Percentiles rank a stretch among this genome's conserved stretches.
These are phyloP conservation scores for Tulasnella sp. DNA, from an alignment of 768 basidiomycete genomes.

Conservation along the genomic window DNA sequence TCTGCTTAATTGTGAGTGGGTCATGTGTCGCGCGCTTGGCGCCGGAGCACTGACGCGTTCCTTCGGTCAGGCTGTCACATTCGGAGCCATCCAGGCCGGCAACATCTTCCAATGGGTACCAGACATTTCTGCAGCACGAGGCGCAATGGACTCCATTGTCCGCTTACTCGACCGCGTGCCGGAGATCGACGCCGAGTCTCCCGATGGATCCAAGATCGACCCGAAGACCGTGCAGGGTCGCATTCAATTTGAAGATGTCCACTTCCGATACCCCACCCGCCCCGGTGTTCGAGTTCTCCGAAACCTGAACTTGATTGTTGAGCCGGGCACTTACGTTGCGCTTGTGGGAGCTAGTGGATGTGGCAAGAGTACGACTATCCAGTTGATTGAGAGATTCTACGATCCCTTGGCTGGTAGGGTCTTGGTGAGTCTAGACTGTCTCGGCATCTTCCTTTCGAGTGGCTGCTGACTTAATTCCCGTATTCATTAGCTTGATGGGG, in stretches of 20 bases:
- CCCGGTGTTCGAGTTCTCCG: slow-evolving; percentile 36
- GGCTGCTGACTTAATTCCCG: background rate
- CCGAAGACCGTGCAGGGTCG: slow-evolving; percentile 38
- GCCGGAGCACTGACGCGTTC: background rate
- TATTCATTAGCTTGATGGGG: slow-evolving; percentile 57
- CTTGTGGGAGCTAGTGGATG: slow-evolving; percentile 32
- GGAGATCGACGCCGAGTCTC: slow-evolving; percentile 39
- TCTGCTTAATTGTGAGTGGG: slow-evolving; percentile 65
- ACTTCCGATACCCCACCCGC: slow-evolving; percentile 41
- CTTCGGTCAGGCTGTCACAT: slow-evolving; percentile 55
- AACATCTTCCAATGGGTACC: slow-evolving; percentile 40
- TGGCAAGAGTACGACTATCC: slow-evolving; percentile 33
- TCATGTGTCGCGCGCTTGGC: slow-evolving; percentile 27
- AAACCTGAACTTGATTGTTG: slow-evolving; percentile 30
- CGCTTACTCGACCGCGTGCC: slow-evolving; percentile 38
- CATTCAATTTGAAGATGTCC: slow-evolving; percentile 37
- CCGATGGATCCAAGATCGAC: slow-evolving; percentile 38
- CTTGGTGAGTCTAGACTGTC: slow-evolving; percentile 17
- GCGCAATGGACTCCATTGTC: slow-evolving; percentile 38
- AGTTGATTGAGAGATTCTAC: slow-evolving; percentile 34
- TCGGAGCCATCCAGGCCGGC: slow-evolving; percentile 63
- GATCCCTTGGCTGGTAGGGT: slow-evolving; percentile 31
- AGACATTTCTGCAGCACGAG: slow-evolving; percentile 40
- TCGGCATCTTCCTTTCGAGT: background rate
- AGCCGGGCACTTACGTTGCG: slow-evolving; percentile 33